Conservation (phyloP, 352 stramenopile genomes). For the Pythium aphanidermatum region DNA sequence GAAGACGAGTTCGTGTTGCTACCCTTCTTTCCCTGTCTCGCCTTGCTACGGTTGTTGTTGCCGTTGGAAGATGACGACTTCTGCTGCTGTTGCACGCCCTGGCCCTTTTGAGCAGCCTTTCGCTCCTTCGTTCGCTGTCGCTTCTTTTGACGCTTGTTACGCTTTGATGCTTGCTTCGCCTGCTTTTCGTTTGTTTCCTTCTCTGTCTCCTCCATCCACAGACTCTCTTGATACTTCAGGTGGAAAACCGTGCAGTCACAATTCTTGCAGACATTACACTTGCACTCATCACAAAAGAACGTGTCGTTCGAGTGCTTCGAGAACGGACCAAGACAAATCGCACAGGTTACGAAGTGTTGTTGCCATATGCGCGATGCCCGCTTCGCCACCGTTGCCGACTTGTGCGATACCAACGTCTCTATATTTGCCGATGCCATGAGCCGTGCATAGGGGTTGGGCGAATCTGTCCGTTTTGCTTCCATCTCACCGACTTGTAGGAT, state of each 20-base stretch:
- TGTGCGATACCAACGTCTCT: constrained; percentile 92
- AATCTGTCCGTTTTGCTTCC: constrained; percentile 76
- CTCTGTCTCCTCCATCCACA: constrained; percentile 93
- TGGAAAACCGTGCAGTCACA: constrained; percentile 98
- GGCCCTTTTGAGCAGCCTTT: constrained; percentile 56
- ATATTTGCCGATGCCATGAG: constrained; percentile 90
- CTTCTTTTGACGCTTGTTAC: constrained; percentile 83
- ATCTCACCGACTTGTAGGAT: constrained; percentile 95
- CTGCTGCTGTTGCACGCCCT: constrained; percentile 21
- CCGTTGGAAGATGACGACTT: constrained; percentile 24
- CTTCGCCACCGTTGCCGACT: constrained; percentile 93
- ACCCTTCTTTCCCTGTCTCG: constrained; percentile 27
- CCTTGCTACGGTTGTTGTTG: constrained; percentile 25
- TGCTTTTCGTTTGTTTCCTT: constrained; percentile 89
- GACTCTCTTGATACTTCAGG: constrained; percentile 95
- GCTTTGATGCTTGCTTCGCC: constrained; percentile 81
- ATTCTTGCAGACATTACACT: constrained; percentile 96
- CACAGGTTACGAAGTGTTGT: constrained; percentile 96
- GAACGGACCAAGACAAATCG: constrained; percentile 94
- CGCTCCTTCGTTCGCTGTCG: constrained; percentile 77
- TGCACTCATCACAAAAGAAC: constrained; percentile 97
- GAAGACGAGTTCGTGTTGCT: constrained; percentile 46
- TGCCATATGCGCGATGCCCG: constrained; percentile 96
- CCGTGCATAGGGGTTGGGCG: constrained; percentile 86
- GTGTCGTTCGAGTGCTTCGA: constrained; percentile 93